A percentile compares a stretch with the other conserved stretches of the same genome.
Evolutionary conservation across 805 yeast genomes (phyloP).

Genomic region (Starmerella ratchasimensis): DNA sequence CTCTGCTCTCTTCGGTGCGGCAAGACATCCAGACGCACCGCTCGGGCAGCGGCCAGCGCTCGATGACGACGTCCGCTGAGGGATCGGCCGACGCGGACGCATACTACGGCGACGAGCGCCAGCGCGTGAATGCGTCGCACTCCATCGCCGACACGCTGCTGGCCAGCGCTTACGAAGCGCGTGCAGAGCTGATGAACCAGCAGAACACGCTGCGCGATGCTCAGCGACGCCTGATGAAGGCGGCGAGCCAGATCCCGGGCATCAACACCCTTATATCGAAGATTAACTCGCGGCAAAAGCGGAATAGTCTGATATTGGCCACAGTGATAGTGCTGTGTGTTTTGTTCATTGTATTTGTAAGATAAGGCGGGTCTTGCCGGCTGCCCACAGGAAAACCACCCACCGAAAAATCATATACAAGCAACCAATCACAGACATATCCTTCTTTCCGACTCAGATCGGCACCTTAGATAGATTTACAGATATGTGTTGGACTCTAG

Average conservation of each 20-base stretch:
- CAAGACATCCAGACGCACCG: conserved; percentile 64
- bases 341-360: conserved; percentile 45
- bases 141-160: conserved; percentile 65
- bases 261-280: conserved; percentile 57
- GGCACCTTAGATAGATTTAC: too few species aligned
- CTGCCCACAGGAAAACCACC: too few species aligned
- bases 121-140: conserved; percentile 59
- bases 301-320: conserved; percentile 79
- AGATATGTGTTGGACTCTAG: too few species aligned
- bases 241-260: conserved; percentile 68
- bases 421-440: too few species aligned
- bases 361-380: too few species aligned
- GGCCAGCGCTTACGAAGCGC: conserved; percentile 74
- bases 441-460: too few species aligned
- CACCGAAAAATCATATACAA: too few species aligned
- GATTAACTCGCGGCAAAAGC: conserved; percentile 76
- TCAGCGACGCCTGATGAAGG: conserved; percentile 45
- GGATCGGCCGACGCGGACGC: conserved; percentile 37
- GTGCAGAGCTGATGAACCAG: conserved; percentile 73
- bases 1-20: conserved; percentile 61
- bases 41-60: conserved; percentile 13
- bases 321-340: conserved; percentile 59
- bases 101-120: conserved; percentile 65
- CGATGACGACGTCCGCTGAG: conserved; percentile 20
- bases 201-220: conserved; percentile 49